Evolutionary conservation across 179 eudicot species (phyloP).

Genomic region (Beta macrorhiza): DNA sequence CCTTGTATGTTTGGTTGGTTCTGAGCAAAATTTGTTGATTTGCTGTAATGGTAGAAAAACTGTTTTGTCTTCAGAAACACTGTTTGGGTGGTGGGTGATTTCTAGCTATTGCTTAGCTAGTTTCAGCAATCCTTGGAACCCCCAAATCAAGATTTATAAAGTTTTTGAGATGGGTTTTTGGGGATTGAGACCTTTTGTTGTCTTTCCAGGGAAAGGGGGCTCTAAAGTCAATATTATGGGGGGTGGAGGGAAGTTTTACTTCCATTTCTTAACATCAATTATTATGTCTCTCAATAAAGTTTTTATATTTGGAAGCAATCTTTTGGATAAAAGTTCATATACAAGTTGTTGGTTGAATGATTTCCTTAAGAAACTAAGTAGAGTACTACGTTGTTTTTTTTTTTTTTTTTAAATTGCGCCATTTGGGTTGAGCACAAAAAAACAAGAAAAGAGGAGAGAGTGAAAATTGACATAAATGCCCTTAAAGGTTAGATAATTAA

Average conservation of each 20-base stretch:
- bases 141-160: slow-evolving; percentile 15
- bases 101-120: slow-evolving; percentile 6
- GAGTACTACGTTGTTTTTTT: neutral
- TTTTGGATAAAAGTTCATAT: neutral
- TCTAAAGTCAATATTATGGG: neutral
- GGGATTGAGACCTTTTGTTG: slow-evolving; percentile 11
- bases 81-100: neutral
- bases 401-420: too few species aligned
- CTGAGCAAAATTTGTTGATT: slow-evolving; percentile 20
- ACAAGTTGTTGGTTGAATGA: neutral
- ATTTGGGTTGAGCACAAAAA: too few species aligned
- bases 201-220: slow-evolving; percentile 13
- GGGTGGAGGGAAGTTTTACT: neutral
- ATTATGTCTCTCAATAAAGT: neutral
- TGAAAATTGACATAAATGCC: too few species aligned
- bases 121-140: slow-evolving; percentile 17
- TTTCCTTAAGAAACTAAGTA: neutral
- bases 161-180: slow-evolving; percentile 24
- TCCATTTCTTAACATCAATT: neutral
- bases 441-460: too few species aligned
- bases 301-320: too few species aligned
- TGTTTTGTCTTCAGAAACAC: neutral
- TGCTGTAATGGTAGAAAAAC: slow-evolving; percentile 11
- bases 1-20: slow-evolving; percentile 22
- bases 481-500: too few species aligned